Evolutionary conservation across 257 asterid species (phyloP), one percentile per base, ranked within the genome.

Genomic region (Scutellaria barbata): DNA sequence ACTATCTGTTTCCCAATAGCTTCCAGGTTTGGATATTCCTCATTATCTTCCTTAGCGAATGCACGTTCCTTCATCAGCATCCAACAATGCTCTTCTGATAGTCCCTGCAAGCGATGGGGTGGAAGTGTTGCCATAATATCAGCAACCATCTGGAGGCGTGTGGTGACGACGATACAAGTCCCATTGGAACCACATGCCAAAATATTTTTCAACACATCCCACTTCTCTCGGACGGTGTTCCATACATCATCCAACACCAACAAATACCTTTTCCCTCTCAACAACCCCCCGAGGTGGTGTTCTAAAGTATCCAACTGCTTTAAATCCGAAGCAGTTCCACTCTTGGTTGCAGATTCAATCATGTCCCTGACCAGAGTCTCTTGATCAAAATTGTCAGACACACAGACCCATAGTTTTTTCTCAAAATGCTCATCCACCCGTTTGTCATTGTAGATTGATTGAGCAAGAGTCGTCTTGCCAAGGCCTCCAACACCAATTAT

Each of bases 371-470:
- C 1, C 25, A 22, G 2, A 22, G 25, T 22, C 1, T 22, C 39
- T 5, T 16, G 3, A 61, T 80, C 81, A 46, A 83, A 83, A 51
- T 78, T 14, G 51, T 80, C 73, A 0, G 79, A 76, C 12, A 80
- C 85, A 52, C 87, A 79, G 8, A 82, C 71, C 80, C 84, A 82
- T 20, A 72, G 11, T 37, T 37, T 67, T 1, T 3, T 9, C 2
- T 73, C 69, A 68, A 82, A 78, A 35, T 77, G 76, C 6, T 55
- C 40, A 2, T 1, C 17, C 14, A 77, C 71, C 18, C 35, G 61
- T 0, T 11, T 10, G 40, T 81, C 55, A 8, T 81, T 81, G 54
- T 40, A 70, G 7, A 71, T 65, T 10, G 56, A 40, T 22, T 47
- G 81, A 56, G 81, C 81, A 39, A 71, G 57, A 3, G 77, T 69